Percentiles rank a stretch among this genome's conserved stretches.
phyloP scores from a whole-genome alignment of 805 yeast genomes.

The Saccharomyces paradoxus region DNA sequence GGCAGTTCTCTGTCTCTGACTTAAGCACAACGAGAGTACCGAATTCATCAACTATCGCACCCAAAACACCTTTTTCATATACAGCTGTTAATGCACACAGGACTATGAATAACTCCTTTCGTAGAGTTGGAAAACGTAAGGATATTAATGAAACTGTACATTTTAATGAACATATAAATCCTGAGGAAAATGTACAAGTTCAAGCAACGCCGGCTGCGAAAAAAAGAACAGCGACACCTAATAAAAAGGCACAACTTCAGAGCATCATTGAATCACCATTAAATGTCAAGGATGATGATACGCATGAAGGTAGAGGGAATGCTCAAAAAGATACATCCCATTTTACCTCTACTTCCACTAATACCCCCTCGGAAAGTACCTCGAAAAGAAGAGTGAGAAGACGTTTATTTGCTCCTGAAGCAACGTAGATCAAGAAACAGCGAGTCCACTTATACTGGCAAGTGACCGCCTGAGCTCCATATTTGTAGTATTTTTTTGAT shows the following conservation, averaged over 20 bases:
- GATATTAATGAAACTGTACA: neutral
- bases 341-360: neutral
- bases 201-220: constrained; percentile 25
- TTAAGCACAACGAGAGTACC: constrained; percentile 1
- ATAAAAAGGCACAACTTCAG: constrained; percentile 9
- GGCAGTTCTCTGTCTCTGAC: constrained; percentile 24
- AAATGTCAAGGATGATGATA: constrained; percentile 1
- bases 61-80: neutral
- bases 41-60: neutral
- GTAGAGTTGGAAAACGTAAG: constrained; percentile 26
- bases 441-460: too few relatives aligned
- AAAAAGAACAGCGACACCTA: constrained; percentile 13
- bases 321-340: neutral
- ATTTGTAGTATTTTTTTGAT: neutral
- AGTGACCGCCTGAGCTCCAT: neutral
- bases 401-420: constrained; percentile 31
- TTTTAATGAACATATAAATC: neutral
- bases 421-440: neutral
- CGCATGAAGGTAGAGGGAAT: neutral
- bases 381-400: constrained; percentile 26
- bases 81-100: neutral
- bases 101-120: constrained; percentile 14
- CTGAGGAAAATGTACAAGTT: constrained; percentile 14
- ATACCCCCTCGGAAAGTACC: neutral
- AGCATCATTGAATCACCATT: constrained; percentile 25